Conservation (phyloP, 1,284 basidiomycete species). For the Hemileccinum hortonii region DNA sequence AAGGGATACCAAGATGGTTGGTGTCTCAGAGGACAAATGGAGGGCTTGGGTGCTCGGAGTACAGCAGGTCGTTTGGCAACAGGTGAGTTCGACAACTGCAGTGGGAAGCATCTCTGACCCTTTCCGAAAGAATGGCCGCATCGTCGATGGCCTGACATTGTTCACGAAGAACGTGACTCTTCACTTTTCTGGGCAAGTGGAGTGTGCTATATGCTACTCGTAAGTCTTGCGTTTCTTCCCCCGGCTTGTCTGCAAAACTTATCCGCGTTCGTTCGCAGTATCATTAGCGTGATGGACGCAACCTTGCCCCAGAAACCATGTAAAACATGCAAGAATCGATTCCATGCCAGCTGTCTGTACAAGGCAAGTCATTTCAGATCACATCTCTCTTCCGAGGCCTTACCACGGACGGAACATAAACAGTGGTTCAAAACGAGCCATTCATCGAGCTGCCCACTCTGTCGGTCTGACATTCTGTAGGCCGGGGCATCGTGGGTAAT, state of each 20-base stretch:
- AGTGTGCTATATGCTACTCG: conserved; percentile 95
- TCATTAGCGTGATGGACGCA: conserved; percentile 90
- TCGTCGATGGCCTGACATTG: conserved; percentile 87
- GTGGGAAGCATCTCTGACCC: conserved; percentile 6
- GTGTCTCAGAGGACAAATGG: conserved; percentile 90
- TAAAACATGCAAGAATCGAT: conserved; percentile 92
- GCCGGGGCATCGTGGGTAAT: neutral
- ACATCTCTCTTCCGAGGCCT: neutral
- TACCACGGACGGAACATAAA: neutral
- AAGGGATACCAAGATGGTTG: conserved; percentile 80
- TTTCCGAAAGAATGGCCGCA: conserved; percentile 74
- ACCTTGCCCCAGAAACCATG: conserved; percentile 91
- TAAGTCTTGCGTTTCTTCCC: conserved; percentile 42
- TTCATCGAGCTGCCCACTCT: conserved; percentile 88
- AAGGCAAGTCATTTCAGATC: conserved; percentile 52
- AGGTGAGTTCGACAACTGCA: conserved; percentile 51
- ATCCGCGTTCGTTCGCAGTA: conserved; percentile 47
- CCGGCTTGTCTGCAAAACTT: neutral
- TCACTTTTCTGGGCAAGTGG: conserved; percentile 91
- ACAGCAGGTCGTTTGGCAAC: conserved; percentile 87
- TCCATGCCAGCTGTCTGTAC: conserved; percentile 91
- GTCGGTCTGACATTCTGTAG: conserved; percentile 76
- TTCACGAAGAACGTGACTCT: conserved; percentile 94
- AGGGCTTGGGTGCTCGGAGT: conserved; percentile 92
- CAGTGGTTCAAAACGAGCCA: conserved; percentile 93